Base-by-base conservation (phyloP, 106 monocot genomes). In the Vanilla planifolia region DNA sequence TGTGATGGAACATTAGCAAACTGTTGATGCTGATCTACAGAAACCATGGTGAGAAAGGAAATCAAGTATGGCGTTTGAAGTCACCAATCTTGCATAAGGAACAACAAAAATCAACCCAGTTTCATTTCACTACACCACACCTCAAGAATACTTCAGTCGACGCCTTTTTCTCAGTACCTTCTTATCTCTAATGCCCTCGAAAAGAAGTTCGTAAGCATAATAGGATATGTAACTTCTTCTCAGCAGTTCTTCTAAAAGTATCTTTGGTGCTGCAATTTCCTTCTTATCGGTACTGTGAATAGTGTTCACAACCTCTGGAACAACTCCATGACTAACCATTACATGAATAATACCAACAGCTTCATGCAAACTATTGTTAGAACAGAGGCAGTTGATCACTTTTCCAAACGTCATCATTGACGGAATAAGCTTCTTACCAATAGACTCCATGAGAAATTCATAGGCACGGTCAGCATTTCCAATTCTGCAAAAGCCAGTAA, bases 211-310 rank as follows among this genome's bases (percentile, higher is more conserved):
- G 68, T 96, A 90, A 0, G 90, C 73, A 79, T 43, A 48, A 57
- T 90, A 90, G 19, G 83, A 74, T 62, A 96, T 96, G 64, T 86
- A 69, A 24, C 84, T 71, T 48, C 84, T 96, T 69, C 74, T 90
- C 67, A 86, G n/a, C 53, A 96, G 57, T 55, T 96, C 95, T 71
- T 96, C 95, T 32, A 96, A 60, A 37, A 96, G 73, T 51, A 90
- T 84, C 71, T 96, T 96, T 0, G 95, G 95, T 61, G 95, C 90
- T 39, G 90, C 95, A 60, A 87, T 79, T 64, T 76, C 86, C 68
- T 58, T 83, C 51, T 96, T 96, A 55, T 96, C 95, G 67, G 69
- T 51, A 60, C 78, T 80, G 55, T 73, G 77, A 47, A 96, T 90
- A 17, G 84, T 76, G 74, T 76, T 51, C 20, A 87, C 95, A 35